Conservation (phyloP, 257 asterid genomes). For the Petunia axillaris region DNA sequence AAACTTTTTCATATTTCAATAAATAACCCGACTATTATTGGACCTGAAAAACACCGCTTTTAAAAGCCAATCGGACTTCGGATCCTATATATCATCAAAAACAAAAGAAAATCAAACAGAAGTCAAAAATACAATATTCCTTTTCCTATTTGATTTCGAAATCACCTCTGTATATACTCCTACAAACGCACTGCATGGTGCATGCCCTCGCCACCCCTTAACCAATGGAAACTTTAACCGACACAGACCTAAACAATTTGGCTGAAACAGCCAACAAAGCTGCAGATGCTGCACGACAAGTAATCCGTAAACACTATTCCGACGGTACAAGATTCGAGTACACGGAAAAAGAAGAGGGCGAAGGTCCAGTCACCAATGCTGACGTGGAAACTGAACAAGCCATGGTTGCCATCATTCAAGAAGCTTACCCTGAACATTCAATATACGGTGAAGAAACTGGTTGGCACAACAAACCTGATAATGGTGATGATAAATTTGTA, state of each 20-base stretch:
- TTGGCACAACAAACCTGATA: neutral
- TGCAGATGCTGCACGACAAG: neutral
- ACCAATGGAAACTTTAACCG: neutral
- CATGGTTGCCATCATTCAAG: neutral
- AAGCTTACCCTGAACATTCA: neutral
- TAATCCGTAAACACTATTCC: neutral
- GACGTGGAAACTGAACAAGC: neutral
- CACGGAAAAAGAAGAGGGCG: neutral
- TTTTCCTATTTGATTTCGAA: no score
- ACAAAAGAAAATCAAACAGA: no score
- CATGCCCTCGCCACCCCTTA: no score
- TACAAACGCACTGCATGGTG: no score
- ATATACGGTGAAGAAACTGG: neutral
- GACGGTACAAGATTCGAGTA: neutral
- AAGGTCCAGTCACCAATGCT: neutral
- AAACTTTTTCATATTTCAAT: no score
- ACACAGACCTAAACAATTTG: neutral
- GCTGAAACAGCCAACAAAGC: neutral
- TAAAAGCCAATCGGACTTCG: no score
- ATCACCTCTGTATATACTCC: no score
- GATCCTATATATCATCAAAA: no score
- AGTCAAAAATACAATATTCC: no score
- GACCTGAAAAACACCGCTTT: no score
- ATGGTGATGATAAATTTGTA: neutral
- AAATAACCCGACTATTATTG: no score